Percentiles rank a stretch among this genome's conserved stretches.
Conservation (phyloP, 257 asterid species). For the Cynanchum wilfordii region DNA sequence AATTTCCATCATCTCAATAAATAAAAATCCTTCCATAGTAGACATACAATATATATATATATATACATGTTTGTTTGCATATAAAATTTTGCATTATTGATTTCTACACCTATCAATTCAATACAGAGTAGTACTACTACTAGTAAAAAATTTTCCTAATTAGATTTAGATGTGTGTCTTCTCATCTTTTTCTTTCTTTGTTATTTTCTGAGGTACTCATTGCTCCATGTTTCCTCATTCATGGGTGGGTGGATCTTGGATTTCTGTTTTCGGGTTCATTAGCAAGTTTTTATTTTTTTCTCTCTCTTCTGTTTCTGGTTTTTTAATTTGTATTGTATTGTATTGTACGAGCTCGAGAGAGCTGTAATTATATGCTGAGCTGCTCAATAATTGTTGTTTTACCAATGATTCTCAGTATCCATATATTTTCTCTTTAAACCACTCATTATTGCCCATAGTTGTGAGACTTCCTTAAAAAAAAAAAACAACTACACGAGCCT, state of each 20-base stretch:
- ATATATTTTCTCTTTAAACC: not conserved
- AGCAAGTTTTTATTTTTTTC: not conserved
- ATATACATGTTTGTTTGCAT: not conserved
- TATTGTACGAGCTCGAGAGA: not conserved
- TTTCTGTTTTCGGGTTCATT: not conserved
- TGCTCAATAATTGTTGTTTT: constrained; percentile 7
- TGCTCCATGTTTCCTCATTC: constrained; percentile 9
- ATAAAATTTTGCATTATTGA: constrained; percentile 9
- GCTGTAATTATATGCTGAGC: constrained; percentile 5
- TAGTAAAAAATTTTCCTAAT: too few relatives aligned
- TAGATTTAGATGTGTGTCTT: not conserved
- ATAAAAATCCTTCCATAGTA: constrained; percentile 2
- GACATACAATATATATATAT: too few relatives aligned
- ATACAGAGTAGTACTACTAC: not conserved
- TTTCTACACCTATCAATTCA: constrained; percentile 18
- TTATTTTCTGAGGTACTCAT: constrained; percentile 16
- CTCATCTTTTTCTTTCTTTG: constrained; percentile 5
- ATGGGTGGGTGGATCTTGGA: constrained; percentile 14
- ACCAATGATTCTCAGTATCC: constrained; percentile 3
- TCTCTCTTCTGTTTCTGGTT: not conserved
- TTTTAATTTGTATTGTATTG: not conserved
- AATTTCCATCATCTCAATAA: constrained; percentile 18
- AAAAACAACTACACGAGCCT: not conserved
- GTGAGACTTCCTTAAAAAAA: not conserved
- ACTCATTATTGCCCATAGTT: constrained; percentile 1